A percentile compares a stretch with the other conserved stretches of the same genome.
Evolutionary conservation across 495 filamentous ascomycete genomes (phyloP).

Genomic region (Aspergillus nidulans): DNA sequence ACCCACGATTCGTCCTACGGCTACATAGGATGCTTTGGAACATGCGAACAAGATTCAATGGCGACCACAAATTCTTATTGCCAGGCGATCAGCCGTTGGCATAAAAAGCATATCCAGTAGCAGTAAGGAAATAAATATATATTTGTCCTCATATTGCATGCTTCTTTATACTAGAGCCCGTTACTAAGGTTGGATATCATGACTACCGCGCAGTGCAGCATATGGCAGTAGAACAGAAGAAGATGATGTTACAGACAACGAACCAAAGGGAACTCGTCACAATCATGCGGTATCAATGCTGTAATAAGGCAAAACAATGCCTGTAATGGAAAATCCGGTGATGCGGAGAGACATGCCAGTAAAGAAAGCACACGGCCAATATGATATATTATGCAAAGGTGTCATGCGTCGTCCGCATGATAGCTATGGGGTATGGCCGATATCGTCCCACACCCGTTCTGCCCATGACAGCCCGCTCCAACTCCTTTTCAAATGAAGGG

Average conservation of each 20-base stretch:
- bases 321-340: background rate
- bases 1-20: no score
- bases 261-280: background rate
- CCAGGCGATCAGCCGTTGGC: no score
- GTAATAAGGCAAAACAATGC: background rate
- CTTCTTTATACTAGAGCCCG: no score
- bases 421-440: background rate
- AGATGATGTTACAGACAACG: background rate
- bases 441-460: background rate
- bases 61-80: no score
- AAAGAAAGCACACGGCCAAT: background rate
- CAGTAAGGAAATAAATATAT: no score
- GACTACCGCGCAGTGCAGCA: no score
- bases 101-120: no score
- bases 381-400: background rate
- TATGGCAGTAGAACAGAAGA: background rate
- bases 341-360: background rate
- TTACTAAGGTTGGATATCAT: no score
- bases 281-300: background rate
- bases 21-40: no score
- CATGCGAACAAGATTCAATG: no score
- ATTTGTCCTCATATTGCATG: no score
- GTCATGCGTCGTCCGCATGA: background rate
- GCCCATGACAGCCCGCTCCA: constrained; percentile 16
- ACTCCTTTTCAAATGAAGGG: constrained; percentile 13